These are phyloP conservation scores for Ligustrum vulgare DNA, from an alignment of 257 asterid species.

Conservation along the genomic window DNA sequence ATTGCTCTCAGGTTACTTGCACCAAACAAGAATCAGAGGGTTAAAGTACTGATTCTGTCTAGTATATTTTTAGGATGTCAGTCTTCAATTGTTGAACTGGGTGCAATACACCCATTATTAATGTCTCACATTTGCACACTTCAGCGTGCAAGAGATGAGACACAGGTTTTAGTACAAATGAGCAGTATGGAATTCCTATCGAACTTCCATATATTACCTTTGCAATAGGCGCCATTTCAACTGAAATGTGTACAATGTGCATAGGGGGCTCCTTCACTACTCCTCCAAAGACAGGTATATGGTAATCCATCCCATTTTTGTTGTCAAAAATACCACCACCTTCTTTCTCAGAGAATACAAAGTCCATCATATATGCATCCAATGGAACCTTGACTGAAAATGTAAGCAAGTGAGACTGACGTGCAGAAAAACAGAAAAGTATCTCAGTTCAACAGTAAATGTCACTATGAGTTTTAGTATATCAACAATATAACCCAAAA, in stretches of 20 bases:
- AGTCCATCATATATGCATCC: constrained; percentile 95
- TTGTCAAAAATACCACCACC: constrained; percentile 90
- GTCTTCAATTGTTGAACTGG: neutral
- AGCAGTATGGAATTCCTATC: neutral
- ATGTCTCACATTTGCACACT: neutral
- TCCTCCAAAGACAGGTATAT: constrained; percentile 86
- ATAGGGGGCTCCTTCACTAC: constrained; percentile 80
- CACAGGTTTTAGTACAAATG: neutral
- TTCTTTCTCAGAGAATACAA: constrained; percentile 92
- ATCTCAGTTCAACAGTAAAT: constrained; percentile 11
- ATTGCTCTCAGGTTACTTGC: neutral
- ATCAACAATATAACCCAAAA: constrained; percentile 7
- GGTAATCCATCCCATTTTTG: constrained; percentile 90
- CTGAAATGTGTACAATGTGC: constrained; percentile 93
- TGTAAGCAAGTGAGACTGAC: constrained; percentile 18
- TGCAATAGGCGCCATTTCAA: constrained; percentile 99
- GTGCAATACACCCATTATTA: neutral
- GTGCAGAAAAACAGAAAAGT: constrained; percentile 20
- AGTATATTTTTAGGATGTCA: neutral
- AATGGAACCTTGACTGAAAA: constrained; percentile 85
- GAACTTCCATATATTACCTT: constrained; percentile 56
- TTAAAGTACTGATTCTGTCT: constrained; percentile 1
- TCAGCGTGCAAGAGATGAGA: neutral
- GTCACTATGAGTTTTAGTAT: constrained; percentile 13
- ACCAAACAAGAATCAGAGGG: neutral